Percentiles rank a stretch among this genome's conserved stretches.
phyloP scores from a whole-genome alignment of 2,329 filamentous ascomycete species.

The Aspergillus eucalypticola region DNA sequence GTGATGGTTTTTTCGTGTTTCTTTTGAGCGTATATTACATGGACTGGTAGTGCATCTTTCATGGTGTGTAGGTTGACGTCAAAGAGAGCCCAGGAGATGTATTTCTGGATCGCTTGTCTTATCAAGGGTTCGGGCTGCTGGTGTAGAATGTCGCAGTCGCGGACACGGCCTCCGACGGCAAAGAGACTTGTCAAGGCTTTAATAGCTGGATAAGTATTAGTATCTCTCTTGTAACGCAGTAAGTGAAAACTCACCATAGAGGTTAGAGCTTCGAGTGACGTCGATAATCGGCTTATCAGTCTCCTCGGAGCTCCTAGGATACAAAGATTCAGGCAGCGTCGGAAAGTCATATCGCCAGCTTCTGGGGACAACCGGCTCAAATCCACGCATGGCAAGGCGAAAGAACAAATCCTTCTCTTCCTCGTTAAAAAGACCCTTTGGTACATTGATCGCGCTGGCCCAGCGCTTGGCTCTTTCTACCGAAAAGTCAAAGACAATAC shows the following conservation, averaged over 20 bases:
- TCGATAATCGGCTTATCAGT: conserved; percentile 50
- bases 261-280: conserved; percentile 43
- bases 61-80: conserved; percentile 48
- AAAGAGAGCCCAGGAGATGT: conserved; percentile 55
- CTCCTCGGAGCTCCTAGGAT: conserved; percentile 38
- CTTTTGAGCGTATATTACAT: conserved; percentile 48
- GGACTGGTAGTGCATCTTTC: conserved; percentile 43
- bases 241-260: conserved; percentile 42
- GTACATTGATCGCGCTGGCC: conserved; percentile 42
- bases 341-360: conserved; percentile 57
- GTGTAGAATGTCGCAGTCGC: conserved; percentile 50
- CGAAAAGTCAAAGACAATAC: conserved; percentile 30
- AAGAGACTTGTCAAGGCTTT: conserved; percentile 54
- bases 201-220: conserved; percentile 40
- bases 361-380: conserved; percentile 56
- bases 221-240: not conserved
- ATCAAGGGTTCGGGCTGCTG: conserved; percentile 41
- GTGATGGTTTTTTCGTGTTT: conserved; percentile 41
- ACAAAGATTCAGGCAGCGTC: conserved; percentile 55
- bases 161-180: conserved; percentile 52
- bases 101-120: conserved; percentile 46
- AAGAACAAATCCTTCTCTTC: conserved; percentile 56
- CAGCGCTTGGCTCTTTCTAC: conserved; percentile 36
- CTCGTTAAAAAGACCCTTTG: conserved; percentile 50
- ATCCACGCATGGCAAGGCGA: conserved; percentile 57